phyloP scores from a whole-genome alignment of 257 asterid genomes.

The Datura wrightii region DNA sequence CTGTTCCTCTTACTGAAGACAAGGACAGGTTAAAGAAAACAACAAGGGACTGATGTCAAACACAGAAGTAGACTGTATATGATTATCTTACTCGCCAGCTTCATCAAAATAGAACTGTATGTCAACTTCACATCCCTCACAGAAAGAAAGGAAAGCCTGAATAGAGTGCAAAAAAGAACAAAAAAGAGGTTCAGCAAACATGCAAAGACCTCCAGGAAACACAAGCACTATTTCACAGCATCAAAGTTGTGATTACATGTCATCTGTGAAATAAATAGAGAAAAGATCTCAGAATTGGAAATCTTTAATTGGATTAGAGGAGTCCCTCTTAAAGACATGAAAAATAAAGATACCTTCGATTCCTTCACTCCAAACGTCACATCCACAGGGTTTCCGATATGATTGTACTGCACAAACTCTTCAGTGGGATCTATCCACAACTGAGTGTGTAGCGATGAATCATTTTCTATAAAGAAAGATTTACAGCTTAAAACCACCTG shows the following conservation, averaged over 20 bases:
- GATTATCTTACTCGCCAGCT: conserved; percentile 92
- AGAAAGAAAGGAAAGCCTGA: conserved; percentile 95
- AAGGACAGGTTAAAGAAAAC: neutral
- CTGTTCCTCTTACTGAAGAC: conserved; percentile 13
- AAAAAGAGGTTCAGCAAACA: conserved; percentile 29
- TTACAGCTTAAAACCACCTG: conserved; percentile 30
- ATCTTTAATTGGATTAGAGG: neutral
- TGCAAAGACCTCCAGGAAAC: conserved; percentile 19
- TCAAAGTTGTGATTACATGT: neutral
- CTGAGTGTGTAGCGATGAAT: conserved; percentile 92
- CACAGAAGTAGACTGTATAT: conserved; percentile 29
- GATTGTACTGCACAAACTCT: conserved; percentile 91
- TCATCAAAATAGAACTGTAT: conserved; percentile 82
- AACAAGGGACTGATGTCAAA: neutral
- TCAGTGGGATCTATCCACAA: conserved; percentile 95
- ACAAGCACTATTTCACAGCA: conserved; percentile 19
- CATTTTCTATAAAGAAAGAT: conserved; percentile 70
- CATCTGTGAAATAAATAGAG: neutral
- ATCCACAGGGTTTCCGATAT: conserved; percentile 83
- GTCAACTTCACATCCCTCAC: conserved; percentile 98
- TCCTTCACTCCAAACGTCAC: conserved; percentile 96
- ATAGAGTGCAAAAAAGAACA: conserved; percentile 33
- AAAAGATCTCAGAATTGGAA: neutral
- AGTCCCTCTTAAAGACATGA: conserved; percentile 21
- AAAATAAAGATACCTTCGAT: conserved; percentile 64